phyloP scores from a whole-genome alignment of 495 filamentous ascomycete genomes.

The Copromyces sp. region DNA sequence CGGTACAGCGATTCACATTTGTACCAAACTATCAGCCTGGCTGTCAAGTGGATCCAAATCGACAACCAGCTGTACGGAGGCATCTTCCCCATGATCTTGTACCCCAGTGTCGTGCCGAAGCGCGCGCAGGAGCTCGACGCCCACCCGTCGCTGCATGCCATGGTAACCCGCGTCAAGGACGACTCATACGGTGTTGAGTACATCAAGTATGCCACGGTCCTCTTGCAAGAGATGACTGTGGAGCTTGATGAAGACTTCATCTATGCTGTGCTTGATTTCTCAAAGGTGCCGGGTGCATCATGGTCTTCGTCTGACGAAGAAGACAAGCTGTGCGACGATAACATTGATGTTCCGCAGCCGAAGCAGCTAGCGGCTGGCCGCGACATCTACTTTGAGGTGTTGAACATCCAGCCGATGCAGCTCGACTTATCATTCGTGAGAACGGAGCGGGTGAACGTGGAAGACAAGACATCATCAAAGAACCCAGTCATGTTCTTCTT shows the following conservation, averaged over 20 bases:
- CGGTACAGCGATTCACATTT: slow-evolving; percentile 85
- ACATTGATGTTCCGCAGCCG: slow-evolving; percentile 85
- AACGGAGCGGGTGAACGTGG: slow-evolving; percentile 90
- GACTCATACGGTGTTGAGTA: slow-evolving; percentile 97
- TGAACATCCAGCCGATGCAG: slow-evolving; percentile 97
- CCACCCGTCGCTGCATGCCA: slow-evolving; percentile 86
- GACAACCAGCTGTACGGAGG: slow-evolving; percentile 98
- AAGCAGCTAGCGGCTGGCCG: slow-evolving; percentile 70
- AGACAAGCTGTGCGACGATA: slow-evolving; percentile 80
- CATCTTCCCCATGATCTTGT: slow-evolving; percentile 94
- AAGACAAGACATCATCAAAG: slow-evolving; percentile 79
- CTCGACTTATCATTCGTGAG: slow-evolving; percentile 94
- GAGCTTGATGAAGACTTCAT: slow-evolving; percentile 98
- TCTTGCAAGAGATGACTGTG: slow-evolving; percentile 95
- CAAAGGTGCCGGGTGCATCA: slow-evolving; percentile 85
- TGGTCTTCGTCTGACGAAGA: slow-evolving; percentile 74
- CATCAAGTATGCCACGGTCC: slow-evolving; percentile 91
- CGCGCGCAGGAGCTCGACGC: slow-evolving; percentile 94
- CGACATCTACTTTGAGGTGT: slow-evolving; percentile 94
- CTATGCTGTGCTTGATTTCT: slow-evolving; percentile 89
- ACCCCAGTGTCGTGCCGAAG: slow-evolving; percentile 97
- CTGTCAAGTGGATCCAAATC: slow-evolving; percentile 97
- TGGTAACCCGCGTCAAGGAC: slow-evolving; percentile 90
- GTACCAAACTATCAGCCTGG: slow-evolving; percentile 80
- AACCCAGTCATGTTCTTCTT: slow-evolving; percentile 97